Conservation (phyloP, 805 yeast genomes). For the Yueomyces sinensis region DNA sequence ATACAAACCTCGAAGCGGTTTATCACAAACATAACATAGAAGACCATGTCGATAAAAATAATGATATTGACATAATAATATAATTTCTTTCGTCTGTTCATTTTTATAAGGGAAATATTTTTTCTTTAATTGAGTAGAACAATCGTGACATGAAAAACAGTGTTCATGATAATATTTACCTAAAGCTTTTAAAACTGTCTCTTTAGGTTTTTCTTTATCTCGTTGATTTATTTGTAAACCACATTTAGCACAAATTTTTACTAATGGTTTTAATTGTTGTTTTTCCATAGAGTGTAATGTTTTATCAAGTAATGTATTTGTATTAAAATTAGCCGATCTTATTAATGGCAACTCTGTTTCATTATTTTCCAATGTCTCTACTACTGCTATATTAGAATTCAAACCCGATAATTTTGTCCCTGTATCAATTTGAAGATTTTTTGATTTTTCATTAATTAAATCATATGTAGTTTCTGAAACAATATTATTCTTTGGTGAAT, state of each 20-base stretch:
- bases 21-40: conserved; percentile 76
- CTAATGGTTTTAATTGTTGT: too few species aligned
- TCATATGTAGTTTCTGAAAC: too few species aligned
- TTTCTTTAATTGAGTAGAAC: conserved; percentile 67
- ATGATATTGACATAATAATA: conserved; percentile 80
- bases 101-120: conserved; percentile 76
- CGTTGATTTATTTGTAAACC: conserved; percentile 47
- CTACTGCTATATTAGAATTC: too few species aligned
- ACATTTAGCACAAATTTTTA: conserved; percentile 38
- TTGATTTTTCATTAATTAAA: too few species aligned
- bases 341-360: neutral
- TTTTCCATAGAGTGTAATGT: neutral
- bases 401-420: too few species aligned
- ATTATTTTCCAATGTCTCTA: neutral
- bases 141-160: conserved; percentile 78
- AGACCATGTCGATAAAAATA: conserved; percentile 76
- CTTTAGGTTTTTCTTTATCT: conserved; percentile 4
- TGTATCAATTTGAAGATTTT: too few species aligned
- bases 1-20: conserved; percentile 81
- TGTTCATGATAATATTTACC: conserved; percentile 70
- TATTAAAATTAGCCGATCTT: too few species aligned
- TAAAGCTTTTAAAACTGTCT: conserved; percentile 66
- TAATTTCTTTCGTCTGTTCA: conserved; percentile 28
- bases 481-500: too few species aligned
- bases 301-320: neutral